phyloP scores from a whole-genome alignment of 2,329 filamentous ascomycete genomes.

The Ceratocystis alfenasii region DNA sequence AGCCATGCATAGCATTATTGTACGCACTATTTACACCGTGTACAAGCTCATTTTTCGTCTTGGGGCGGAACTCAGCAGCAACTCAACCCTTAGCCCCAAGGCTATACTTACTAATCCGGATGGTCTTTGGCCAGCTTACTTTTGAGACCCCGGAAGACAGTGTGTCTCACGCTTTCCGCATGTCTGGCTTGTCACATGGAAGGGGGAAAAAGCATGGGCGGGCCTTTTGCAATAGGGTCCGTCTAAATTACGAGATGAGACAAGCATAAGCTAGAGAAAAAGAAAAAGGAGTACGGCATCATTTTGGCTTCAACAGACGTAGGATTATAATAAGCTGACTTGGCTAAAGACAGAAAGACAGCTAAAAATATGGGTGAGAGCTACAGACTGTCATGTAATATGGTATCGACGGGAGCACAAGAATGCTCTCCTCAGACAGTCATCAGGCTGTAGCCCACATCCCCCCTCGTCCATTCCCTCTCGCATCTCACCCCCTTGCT shows the following conservation, averaged over 20 bases:
- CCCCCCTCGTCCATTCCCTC: no score
- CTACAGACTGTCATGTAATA: no score
- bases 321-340: no score
- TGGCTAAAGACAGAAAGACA: no score
- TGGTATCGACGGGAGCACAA: no score
- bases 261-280: neutral
- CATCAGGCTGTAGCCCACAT: no score
- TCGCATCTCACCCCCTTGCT: no score
- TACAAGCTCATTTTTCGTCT: neutral
- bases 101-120: no score
- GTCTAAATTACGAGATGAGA: neutral
- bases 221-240: neutral
- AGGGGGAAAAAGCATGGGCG: neutral
- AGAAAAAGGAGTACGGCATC: neutral
- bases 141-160: neutral
- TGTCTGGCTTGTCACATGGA: conserved; percentile 1
- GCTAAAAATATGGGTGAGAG: no score
- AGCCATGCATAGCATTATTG: neutral
- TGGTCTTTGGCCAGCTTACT: neutral
- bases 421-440: no score
- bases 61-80: neutral
- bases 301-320: neutral
- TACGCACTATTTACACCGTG: neutral
- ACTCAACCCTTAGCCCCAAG: no score
- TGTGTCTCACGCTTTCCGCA: neutral